phyloP scores from a whole-genome alignment of 1,139 yeast genomes.

The Suhomyces atakaporum region DNA sequence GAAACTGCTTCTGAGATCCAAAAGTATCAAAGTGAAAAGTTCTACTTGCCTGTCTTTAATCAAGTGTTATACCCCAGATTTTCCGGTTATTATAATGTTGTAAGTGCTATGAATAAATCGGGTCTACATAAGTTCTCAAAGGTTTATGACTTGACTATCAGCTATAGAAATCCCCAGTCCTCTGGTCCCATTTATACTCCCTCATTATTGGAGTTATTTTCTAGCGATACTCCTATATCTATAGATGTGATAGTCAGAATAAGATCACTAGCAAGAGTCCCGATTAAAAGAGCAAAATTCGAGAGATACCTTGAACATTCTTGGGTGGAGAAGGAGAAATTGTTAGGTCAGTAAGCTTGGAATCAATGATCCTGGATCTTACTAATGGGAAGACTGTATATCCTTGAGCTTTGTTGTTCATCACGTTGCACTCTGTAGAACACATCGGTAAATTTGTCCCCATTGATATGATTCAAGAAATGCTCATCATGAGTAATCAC shows the following conservation, averaged over 20 bases:
- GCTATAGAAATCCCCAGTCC: no score
- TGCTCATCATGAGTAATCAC: constrained; percentile 96
- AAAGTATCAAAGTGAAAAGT: constrained; percentile 49
- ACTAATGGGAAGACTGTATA: constrained; percentile 49
- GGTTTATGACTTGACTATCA: constrained; percentile 59
- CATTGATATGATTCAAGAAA: constrained; percentile 81
- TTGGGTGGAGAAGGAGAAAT: constrained; percentile 60
- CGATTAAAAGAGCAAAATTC: constrained; percentile 50
- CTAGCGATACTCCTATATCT: constrained; percentile 41
- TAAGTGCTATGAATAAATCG: constrained; percentile 45
- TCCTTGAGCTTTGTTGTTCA: constrained; percentile 76
- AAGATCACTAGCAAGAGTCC: constrained; percentile 50
- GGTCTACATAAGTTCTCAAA: constrained; percentile 33
- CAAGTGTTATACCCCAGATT: constrained; percentile 70
- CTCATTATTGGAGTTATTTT: constrained; percentile 55
- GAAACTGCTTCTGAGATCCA: constrained; percentile 49
- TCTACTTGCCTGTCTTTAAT: constrained; percentile 52
- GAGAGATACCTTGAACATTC: constrained; percentile 72
- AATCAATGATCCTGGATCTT: constrained; percentile 32
- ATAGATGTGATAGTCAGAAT: constrained; percentile 53
- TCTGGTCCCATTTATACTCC: constrained; percentile 37
- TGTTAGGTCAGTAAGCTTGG: neutral
- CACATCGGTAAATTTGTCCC: constrained; percentile 83
- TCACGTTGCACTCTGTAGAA: constrained; percentile 82
- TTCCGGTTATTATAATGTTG: constrained; percentile 50